Conservation (phyloP, 805 yeast species). For the Hanseniaspora occidentalis region DNA sequence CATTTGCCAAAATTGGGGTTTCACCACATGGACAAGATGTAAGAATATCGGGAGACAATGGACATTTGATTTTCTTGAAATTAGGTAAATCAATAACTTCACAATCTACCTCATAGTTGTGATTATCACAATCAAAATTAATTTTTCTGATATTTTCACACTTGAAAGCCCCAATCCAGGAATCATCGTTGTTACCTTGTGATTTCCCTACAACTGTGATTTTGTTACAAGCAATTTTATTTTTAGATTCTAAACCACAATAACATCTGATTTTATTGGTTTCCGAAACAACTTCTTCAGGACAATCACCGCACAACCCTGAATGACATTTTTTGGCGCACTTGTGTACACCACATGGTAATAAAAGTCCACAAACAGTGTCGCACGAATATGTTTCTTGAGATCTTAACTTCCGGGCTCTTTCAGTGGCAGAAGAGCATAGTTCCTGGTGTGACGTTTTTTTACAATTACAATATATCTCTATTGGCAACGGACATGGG, state of each 20-base stretch:
- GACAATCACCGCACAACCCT: constrained; percentile 77
- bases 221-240: constrained; percentile 27
- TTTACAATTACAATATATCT: constrained; percentile 65
- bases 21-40: constrained; percentile 75
- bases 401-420: too few relatives aligned
- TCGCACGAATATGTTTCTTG: constrained; percentile 33
- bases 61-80: constrained; percentile 34
- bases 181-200: constrained; percentile 16
- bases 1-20: constrained; percentile 29
- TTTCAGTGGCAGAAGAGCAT: constrained; percentile 43
- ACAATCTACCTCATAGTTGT: constrained; percentile 42
- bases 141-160: constrained; percentile 36
- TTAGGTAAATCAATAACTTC: constrained; percentile 18
- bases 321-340: constrained; percentile 57
- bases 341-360: constrained; percentile 63
- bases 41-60: constrained; percentile 45
- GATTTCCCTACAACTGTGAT: constrained; percentile 33
- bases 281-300: constrained; percentile 24
- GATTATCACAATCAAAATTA: constrained; percentile 48
- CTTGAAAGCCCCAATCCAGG: constrained; percentile 40
- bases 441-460: constrained; percentile 52
- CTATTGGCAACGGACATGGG: constrained; percentile 63
- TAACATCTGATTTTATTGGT: constrained; percentile 41
- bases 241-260: constrained; percentile 49
- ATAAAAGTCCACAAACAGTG: constrained; percentile 40